Evolutionary conservation across 345 rosid genomes (phyloP).

Genomic region (Lepidium sativum): DNA sequence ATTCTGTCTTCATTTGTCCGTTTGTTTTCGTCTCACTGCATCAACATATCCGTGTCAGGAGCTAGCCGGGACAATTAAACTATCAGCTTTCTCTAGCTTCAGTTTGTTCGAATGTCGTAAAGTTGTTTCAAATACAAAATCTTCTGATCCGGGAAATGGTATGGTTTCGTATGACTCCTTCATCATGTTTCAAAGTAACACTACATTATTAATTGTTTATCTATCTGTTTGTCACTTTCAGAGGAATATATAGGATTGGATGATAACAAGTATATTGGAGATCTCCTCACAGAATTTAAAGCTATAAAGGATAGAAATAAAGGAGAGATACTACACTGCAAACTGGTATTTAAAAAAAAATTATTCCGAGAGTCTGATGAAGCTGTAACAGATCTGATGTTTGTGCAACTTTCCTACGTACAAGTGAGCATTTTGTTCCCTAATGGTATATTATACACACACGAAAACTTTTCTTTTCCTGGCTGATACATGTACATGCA

Average conservation of each 20-base stretch:
- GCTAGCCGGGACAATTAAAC: conserved; percentile 86
- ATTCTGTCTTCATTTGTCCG: neutral
- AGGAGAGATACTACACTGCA: conserved; percentile 96
- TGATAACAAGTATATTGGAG: conserved; percentile 95
- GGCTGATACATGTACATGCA: conserved; percentile 34
- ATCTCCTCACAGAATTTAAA: conserved; percentile 84
- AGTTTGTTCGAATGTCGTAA: conserved; percentile 93
- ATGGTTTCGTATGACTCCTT: conserved; percentile 18
- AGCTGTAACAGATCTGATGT: conserved; percentile 90
- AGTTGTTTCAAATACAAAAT: conserved; percentile 86
- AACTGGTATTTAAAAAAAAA: conserved; percentile 78
- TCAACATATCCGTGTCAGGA: conserved; percentile 45
- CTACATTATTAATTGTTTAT: conserved; percentile 19
- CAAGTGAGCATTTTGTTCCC: conserved; percentile 51
- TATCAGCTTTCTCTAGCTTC: conserved; percentile 86
- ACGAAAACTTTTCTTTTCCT: neutral
- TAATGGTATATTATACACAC: neutral
- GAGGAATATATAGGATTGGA: conserved; percentile 96
- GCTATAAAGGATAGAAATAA: conserved; percentile 89
- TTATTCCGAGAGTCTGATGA: conserved; percentile 97
- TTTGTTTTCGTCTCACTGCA: conserved; percentile 6
- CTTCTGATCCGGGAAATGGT: conserved; percentile 89
- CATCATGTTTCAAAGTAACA: neutral
- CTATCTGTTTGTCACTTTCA: conserved; percentile 22
- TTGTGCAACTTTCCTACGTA: conserved; percentile 88